A percentile compares a stretch with the other conserved stretches of the same genome.
Conservation (phyloP, 163 green algal genomes). For the Scenedesmus sp. region DNA sequence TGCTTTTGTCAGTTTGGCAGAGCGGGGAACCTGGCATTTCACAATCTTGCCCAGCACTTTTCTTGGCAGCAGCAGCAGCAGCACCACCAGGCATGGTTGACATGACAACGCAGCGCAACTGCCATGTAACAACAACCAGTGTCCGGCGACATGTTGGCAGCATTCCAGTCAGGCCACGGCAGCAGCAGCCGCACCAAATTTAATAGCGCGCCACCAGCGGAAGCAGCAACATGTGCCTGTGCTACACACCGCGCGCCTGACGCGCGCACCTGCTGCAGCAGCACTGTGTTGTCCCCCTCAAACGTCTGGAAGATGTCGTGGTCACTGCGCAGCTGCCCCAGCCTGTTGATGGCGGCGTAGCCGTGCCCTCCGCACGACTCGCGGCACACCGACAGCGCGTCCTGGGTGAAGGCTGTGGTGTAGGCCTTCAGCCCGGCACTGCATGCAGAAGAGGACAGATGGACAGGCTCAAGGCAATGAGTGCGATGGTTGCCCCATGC, state of each 20-base stretch:
- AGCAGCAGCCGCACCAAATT: too few relatives aligned
- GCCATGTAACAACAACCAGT: too few relatives aligned
- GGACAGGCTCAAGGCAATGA: too few relatives aligned
- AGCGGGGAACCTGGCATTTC: too few relatives aligned
- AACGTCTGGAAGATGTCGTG: slow-evolving; percentile 96
- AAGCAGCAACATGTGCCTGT: neutral
- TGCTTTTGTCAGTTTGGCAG: too few relatives aligned
- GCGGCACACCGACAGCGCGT: slow-evolving; percentile 78
- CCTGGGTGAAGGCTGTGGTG: slow-evolving; percentile 79
- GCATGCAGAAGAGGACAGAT: neutral
- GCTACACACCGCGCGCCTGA: neutral
- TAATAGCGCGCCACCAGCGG: neutral
- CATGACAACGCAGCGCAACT: too few relatives aligned
- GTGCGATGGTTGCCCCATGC: too few relatives aligned
- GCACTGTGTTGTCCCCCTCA: slow-evolving; percentile 82
- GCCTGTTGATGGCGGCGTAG: slow-evolving; percentile 87
- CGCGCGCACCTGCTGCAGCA: slow-evolving; percentile 62
- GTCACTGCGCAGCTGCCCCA: slow-evolving; percentile 86
- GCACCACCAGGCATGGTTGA: too few relatives aligned
- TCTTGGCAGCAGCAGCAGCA: too few relatives aligned
- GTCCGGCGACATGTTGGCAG: too few relatives aligned
- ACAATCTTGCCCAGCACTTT: too few relatives aligned
- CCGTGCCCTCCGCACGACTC: slow-evolving; percentile 89
- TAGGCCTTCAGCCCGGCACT: slow-evolving; percentile 82
- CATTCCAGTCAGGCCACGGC: too few relatives aligned